Base-by-base conservation (phyloP, 2,329 filamentous ascomycete genomes). In the Calonectria pteridis region DNA sequence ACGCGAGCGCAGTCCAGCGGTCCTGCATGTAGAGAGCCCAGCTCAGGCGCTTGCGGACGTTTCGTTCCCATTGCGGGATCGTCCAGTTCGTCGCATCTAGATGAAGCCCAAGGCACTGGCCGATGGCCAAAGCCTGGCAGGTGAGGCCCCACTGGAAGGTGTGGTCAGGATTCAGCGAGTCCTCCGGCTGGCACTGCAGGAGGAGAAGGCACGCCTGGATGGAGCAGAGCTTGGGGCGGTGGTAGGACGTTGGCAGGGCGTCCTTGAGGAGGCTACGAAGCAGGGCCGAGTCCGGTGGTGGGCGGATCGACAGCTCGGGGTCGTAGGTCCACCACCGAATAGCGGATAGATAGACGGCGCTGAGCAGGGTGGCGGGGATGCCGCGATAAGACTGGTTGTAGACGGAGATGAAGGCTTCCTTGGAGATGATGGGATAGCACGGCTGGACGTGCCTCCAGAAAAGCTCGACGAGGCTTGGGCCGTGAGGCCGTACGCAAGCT, bases 21-120 rank as follows among this genome's bases (percentile, higher is more conserved):
- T 92, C 91, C 78, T 92, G 90, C 85, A 91, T 90, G 77, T 86
- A 92, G 1, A 91, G 81, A 13, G 88, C 90, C 91, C 91, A 93
- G 6, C 88, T 89, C 13, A 92, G 82, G 23, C 91, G 85, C 79
- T 89, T 90, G 31, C 91, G 85, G 26, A 92, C 81, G 7, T 88
- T 87, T 62, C 88, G 86, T 79, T 92, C 91, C 89, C 89, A 91
- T 16, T 83, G 81, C 1, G 90, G 90, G 51, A 92, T 88, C 14
- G 86, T 83, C 91, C 91, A 93, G 50, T 85, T 82, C 2, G 87
- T 87, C 58, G 88, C 89, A 76, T 92, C 90, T 0, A 91, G 84
- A 75, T 91, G 88, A 50, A 91, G 81, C 0, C 89, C 89, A 7
- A 91, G 84, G 23, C 87, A 86, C 77, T 91, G 88, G 16, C 85